A percentile compares a stretch with the other conserved stretches of the same genome.
Evolutionary conservation across 2,329 filamentous ascomycete genomes (phyloP).

Genomic region (Ophiostoma piceae): DNA sequence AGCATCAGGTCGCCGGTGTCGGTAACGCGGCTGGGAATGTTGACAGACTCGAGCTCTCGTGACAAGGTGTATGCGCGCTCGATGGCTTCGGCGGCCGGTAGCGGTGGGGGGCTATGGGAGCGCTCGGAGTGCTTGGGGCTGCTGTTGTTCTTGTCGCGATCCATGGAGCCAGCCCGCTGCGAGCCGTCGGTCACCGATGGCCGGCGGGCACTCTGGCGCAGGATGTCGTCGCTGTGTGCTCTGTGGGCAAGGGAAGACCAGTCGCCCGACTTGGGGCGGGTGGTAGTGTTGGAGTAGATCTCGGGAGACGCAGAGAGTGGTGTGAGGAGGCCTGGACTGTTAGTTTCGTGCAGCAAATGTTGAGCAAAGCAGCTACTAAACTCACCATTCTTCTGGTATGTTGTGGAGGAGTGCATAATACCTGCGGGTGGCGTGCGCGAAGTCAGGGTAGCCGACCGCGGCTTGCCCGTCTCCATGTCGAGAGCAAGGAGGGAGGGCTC

Average conservation of each 20-base stretch:
- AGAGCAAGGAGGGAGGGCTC: slow-evolving; percentile 68
- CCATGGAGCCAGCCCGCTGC: slow-evolving; percentile 34
- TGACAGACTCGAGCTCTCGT: slow-evolving; percentile 78
- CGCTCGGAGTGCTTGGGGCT: slow-evolving; percentile 44
- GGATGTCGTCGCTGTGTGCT: slow-evolving; percentile 52
- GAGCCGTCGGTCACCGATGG: slow-evolving; percentile 31
- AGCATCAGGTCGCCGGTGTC: slow-evolving; percentile 93
- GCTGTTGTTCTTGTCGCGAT: slow-evolving; percentile 28
- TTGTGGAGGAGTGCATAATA: slow-evolving; percentile 37
- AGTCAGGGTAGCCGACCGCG: slow-evolving; percentile 36
- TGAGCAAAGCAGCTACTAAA: background rate
- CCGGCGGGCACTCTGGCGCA: slow-evolving; percentile 44
- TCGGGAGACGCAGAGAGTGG: slow-evolving; percentile 52
- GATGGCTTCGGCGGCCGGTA: slow-evolving; percentile 69
- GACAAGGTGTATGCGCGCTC: slow-evolving; percentile 79
- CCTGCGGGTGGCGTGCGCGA: slow-evolving; percentile 41
- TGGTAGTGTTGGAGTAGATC: slow-evolving; percentile 35
- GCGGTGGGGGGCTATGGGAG: slow-evolving; percentile 70
- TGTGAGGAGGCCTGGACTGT: slow-evolving; percentile 43
- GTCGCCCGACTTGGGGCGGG: slow-evolving; percentile 45
- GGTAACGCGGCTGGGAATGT: slow-evolving; percentile 89
- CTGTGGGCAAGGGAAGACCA: slow-evolving; percentile 44
- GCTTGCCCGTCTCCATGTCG: slow-evolving; percentile 43
- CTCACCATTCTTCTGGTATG: slow-evolving; percentile 35
- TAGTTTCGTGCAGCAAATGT: slow-evolving; percentile 23